These are phyloP conservation scores for Cytospora leucostoma DNA, from an alignment of 2,329 filamentous ascomycete species.

Conservation along the genomic window DNA sequence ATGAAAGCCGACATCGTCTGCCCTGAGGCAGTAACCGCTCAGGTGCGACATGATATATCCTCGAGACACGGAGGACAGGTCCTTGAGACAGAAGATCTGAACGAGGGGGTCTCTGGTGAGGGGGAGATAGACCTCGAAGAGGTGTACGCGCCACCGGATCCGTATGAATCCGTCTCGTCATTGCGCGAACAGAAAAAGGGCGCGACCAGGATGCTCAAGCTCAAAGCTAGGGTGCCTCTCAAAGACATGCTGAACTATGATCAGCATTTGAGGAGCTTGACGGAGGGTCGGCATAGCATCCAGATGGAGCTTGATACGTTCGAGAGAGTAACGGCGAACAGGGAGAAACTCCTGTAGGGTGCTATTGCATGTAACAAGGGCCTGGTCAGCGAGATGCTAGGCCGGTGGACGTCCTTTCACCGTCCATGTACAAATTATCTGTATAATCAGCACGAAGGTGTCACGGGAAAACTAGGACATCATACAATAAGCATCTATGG, in stretches of 20 bases:
- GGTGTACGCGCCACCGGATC: constrained; percentile 87
- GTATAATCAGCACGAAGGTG: neutral
- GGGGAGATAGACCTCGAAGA: constrained; percentile 65
- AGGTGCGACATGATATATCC: constrained; percentile 79
- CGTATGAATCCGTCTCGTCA: constrained; percentile 66
- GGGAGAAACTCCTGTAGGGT: constrained; percentile 51
- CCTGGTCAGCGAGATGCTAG: neutral
- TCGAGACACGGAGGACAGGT: constrained; percentile 75
- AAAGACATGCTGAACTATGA: constrained; percentile 98
- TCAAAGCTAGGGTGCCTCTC: constrained; percentile 85
- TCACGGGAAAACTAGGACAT: neutral
- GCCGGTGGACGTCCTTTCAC: neutral
- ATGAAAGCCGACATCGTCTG: constrained; percentile 88
- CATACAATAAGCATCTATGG: neutral
- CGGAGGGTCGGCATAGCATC: constrained; percentile 71
- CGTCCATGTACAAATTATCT: neutral
- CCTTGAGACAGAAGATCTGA: constrained; percentile 64
- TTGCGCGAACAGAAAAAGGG: constrained; percentile 51
- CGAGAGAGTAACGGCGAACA: constrained; percentile 54
- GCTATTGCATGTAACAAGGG: neutral
- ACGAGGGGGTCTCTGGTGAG: constrained; percentile 37
- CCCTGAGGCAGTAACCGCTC: constrained; percentile 77
- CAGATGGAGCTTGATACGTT: constrained; percentile 62
- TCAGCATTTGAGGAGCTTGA: constrained; percentile 84
- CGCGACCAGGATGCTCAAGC: constrained; percentile 56